Evolutionary conservation across 441 rosid genomes (phyloP).

Genomic region (Gossypium laxum): DNA sequence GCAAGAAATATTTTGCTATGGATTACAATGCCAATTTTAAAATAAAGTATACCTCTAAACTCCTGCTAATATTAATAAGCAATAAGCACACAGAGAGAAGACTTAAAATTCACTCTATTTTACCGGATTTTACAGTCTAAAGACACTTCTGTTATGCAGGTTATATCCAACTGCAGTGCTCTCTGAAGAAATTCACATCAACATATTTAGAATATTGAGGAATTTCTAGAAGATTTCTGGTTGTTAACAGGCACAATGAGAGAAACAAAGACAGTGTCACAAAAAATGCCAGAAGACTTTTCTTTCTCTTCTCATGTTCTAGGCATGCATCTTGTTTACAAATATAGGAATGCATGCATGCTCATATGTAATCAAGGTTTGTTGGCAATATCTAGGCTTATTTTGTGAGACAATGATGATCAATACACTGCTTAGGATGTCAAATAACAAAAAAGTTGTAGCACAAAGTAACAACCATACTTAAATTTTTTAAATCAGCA

Average conservation of each 20-base stretch:
- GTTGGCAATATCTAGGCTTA: background rate
- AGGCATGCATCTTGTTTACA: background rate
- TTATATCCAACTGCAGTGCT: background rate
- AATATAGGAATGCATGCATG: background rate
- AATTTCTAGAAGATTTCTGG: background rate
- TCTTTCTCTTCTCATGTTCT: background rate
- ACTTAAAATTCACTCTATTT: background rate
- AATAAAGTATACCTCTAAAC: background rate
- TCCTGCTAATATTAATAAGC: background rate
- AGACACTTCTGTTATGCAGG: background rate
- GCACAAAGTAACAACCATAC: background rate
- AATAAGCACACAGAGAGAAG: background rate
- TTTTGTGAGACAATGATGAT: background rate
- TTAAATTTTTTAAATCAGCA: slow-evolving; percentile 3
- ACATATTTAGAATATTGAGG: background rate
- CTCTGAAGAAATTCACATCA: background rate
- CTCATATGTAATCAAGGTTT: background rate
- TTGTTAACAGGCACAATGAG: background rate
- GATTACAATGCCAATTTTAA: background rate
- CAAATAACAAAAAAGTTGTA: background rate
- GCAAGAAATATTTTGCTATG: background rate
- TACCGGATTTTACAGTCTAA: background rate
- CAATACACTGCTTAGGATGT: background rate
- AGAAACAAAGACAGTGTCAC: background rate
- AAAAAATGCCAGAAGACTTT: background rate